Percentiles rank a stretch among this genome's conserved stretches.
Conservation (phyloP, 169 alveolate genomes). For the Eimeria tenella region DNA sequence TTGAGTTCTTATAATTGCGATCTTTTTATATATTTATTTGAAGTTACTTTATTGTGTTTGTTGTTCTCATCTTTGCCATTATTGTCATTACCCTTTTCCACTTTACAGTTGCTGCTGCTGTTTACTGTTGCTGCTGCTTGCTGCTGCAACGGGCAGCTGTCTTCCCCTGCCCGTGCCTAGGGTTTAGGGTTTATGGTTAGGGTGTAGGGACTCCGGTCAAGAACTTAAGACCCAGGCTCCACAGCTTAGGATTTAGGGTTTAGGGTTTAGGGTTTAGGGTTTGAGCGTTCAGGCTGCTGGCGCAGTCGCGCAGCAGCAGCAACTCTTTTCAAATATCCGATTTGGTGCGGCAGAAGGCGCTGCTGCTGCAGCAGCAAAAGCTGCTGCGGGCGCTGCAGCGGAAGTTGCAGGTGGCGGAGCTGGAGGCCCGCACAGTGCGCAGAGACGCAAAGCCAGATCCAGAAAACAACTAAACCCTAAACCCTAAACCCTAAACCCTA, state of each 20-base stretch:
- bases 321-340: conserved; percentile 44
- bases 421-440: conserved; percentile 19
- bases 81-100: neutral
- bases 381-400: conserved; percentile 74
- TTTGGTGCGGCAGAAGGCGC: conserved; percentile 78
- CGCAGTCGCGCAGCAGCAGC: neutral
- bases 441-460: neutral
- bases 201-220: neutral
- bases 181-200: conserved; percentile 29
- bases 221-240: neutral
- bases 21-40: neutral
- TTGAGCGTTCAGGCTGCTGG: conserved; percentile 6
- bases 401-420: conserved; percentile 76
- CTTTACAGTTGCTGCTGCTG: neutral
- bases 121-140: neutral
- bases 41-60: neutral
- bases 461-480: neutral
- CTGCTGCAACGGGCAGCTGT: neutral
- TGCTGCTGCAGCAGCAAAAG: conserved; percentile 64
- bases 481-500: too few species aligned
- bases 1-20: neutral
- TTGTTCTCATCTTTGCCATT: neutral
- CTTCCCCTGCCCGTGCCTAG: too few species aligned
- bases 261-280: neutral
- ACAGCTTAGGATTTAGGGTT: neutral